phyloP scores from a whole-genome alignment of 2,329 filamentous ascomycete genomes.

The Trichophyton verrucosum region DNA sequence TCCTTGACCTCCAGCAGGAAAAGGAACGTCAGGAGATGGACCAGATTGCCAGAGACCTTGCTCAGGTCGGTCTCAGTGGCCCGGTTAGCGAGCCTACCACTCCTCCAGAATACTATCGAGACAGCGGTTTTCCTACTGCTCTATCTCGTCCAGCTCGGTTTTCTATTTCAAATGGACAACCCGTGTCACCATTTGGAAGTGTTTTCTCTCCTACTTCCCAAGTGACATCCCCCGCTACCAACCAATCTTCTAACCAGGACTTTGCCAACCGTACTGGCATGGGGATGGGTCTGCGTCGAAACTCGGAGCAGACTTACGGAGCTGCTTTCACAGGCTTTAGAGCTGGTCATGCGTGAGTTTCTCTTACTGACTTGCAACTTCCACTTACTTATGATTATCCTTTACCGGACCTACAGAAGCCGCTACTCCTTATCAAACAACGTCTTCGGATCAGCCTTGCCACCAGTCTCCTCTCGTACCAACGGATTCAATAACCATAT shows the following conservation, averaged over 20 bases:
- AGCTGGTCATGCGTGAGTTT: slow-evolving; percentile 65
- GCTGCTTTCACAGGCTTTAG: slow-evolving; percentile 53
- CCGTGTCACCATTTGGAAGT: slow-evolving; percentile 57
- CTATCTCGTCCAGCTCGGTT: slow-evolving; percentile 79
- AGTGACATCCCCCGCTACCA: slow-evolving; percentile 53
- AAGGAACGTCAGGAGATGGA: slow-evolving; percentile 73
- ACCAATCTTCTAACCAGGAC: slow-evolving; percentile 49
- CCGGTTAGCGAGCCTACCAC: slow-evolving; percentile 93
- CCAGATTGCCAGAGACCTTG: slow-evolving; percentile 70
- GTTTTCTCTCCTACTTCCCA: slow-evolving; percentile 63
- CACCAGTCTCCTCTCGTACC: slow-evolving; percentile 22
- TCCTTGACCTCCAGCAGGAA: slow-evolving; percentile 73
- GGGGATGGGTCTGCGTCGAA: slow-evolving; percentile 68
- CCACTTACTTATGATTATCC: neutral
- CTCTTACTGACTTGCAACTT: neutral
- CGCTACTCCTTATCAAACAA: slow-evolving; percentile 78
- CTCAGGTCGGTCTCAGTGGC: slow-evolving; percentile 46
- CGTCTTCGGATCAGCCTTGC: slow-evolving; percentile 23
- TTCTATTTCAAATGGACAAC: slow-evolving; percentile 76
- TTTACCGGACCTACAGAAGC: slow-evolving; percentile 36
- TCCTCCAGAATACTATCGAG: slow-evolving; percentile 71
- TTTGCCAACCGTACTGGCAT: slow-evolving; percentile 58
- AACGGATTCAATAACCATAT: slow-evolving; percentile 18
- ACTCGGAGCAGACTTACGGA: slow-evolving; percentile 77
- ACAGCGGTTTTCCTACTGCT: slow-evolving; percentile 64